Evolutionary conservation across 148 eudicot species (phyloP), one percentile per base, ranked within the genome.

Genomic region (Selenicereus undatus): DNA sequence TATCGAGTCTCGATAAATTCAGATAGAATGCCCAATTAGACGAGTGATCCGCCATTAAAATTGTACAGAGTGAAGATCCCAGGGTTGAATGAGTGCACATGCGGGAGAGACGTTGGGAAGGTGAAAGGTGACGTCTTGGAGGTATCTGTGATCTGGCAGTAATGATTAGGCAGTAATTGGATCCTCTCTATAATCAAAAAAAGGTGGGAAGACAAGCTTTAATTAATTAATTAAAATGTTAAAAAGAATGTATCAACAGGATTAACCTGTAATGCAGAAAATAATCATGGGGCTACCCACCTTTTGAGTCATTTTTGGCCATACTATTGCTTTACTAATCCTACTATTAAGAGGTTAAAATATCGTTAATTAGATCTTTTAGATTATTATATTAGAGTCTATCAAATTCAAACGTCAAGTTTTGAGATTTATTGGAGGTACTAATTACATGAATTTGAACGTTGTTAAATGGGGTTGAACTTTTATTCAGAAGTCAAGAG

Each of bases 21-120:
- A 24, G 52, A 45, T 50, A 60, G 52, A 43, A 18, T 6, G 14
- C 10, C 29, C 29, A 73, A 60, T 26, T 4, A 36, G 45, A 73
- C 77, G 75, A 84, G 52, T 48, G 52, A 48, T 80, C 48, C 78
- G 32, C 76, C 73, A 84, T 45, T 83, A 56, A 65, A 27, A 79
- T 12, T 74, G 82, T 79, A 79, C 79, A 79, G 82, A 68, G 36
- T 84, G 81, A 77, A 84, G 78, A 76, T 80, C 83, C 77, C 82
- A 76, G 80, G 76, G 78, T 16, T 20, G 51, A 52, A 62, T n/a
- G 43, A 39, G 3, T 39, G 3, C 43, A 39, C 43, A 39, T 39
- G 39, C 74, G 83, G 83, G 58, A 27, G 78, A 68, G 64, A 36
- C 18, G 56, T 43, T 39, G 50, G 51, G 52, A 2, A 48, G 52